A percentile compares a stretch with the other conserved stretches of the same genome.
These are phyloP conservation scores for Haematococcus lacustris DNA, from an alignment of 139 green algal species.

Conservation along the genomic window DNA sequence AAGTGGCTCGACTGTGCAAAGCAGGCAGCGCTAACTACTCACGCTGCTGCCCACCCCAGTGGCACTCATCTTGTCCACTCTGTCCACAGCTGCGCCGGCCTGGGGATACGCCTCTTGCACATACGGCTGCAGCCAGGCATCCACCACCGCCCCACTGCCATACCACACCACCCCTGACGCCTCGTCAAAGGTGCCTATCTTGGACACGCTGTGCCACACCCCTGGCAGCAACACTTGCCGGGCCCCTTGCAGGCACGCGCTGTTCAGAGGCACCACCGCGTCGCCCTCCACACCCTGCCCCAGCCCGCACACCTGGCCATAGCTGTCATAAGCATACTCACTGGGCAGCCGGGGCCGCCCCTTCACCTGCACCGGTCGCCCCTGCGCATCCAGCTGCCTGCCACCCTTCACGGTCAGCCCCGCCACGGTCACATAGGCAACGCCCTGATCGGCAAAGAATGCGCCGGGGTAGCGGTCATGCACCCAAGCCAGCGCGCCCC, in stretches of 20 bases:
- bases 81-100: too few relatives aligned
- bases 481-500: slow-evolving; percentile 58
- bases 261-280: slow-evolving; percentile 57
- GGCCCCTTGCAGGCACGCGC: slow-evolving; percentile 43
- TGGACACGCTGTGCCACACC: slow-evolving; percentile 56
- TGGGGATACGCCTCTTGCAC: slow-evolving; percentile 15
- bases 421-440: background rate
- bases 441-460: background rate
- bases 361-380: background rate
- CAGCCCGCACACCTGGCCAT: slow-evolving; percentile 31
- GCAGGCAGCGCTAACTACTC: too few relatives aligned
- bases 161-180: slow-evolving; percentile 24
- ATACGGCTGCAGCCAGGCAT: slow-evolving; percentile 17
- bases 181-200: slow-evolving; percentile 52
- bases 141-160: slow-evolving; percentile 19
- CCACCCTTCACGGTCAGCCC: background rate
- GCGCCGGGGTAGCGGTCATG: slow-evolving; percentile 41
- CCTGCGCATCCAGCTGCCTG: background rate
- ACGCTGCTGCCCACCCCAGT: too few relatives aligned
- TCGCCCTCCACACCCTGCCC: slow-evolving; percentile 50
- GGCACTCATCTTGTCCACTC: too few relatives aligned
- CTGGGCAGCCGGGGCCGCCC: background rate
- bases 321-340: slow-evolving; percentile 8
- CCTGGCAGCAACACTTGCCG: slow-evolving; percentile 56
- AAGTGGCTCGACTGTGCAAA: too few relatives aligned